Evolutionary conservation across 768 basidiomycete species (phyloP).

Genomic region (Leucosporidium creatinivorum): DNA sequence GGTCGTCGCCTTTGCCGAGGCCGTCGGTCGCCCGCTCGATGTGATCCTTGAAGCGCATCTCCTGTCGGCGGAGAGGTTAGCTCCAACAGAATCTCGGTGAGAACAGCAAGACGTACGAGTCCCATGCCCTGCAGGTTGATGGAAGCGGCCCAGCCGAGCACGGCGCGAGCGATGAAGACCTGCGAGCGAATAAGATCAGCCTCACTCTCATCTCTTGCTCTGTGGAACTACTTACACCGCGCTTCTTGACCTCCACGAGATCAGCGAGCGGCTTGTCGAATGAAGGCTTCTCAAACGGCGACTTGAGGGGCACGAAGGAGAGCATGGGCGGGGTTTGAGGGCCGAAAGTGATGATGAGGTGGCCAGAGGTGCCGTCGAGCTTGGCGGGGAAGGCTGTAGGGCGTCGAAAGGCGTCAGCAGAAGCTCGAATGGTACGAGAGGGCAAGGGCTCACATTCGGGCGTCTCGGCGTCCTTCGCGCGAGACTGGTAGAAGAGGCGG

Average conservation of each 20-base stretch:
- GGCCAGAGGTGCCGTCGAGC: conserved; percentile 40
- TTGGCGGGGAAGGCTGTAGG: conserved; percentile 42
- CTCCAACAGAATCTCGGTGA: too few species aligned
- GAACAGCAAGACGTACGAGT: conserved; percentile 22
- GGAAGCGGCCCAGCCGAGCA: conserved; percentile 43
- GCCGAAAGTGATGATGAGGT: conserved; percentile 39
- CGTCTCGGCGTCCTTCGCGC: conserved; percentile 41
- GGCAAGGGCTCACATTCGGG: conserved; percentile 36
- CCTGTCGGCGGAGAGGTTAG: too few species aligned
- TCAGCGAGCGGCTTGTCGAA: conserved; percentile 42
- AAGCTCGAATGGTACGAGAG: background rate
- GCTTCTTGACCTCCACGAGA: conserved; percentile 45
- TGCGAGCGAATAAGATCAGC: too few species aligned
- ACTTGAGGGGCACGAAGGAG: conserved; percentile 38
- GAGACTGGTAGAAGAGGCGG: conserved; percentile 39
- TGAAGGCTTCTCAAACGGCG: conserved; percentile 27
- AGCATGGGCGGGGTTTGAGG: conserved; percentile 33
- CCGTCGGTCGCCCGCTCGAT: background rate
- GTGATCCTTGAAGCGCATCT: conserved; percentile 41
- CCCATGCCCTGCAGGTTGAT: conserved; percentile 44
- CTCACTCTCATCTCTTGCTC: too few species aligned
- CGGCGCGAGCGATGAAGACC: conserved; percentile 42
- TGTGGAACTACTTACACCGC: conserved; percentile 22
- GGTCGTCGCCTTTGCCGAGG: conserved; percentile 29
- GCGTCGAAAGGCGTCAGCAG: background rate